phyloP scores from a whole-genome alignment of 2,329 filamentous ascomycete species.

The Mycogone perniciosa region DNA sequence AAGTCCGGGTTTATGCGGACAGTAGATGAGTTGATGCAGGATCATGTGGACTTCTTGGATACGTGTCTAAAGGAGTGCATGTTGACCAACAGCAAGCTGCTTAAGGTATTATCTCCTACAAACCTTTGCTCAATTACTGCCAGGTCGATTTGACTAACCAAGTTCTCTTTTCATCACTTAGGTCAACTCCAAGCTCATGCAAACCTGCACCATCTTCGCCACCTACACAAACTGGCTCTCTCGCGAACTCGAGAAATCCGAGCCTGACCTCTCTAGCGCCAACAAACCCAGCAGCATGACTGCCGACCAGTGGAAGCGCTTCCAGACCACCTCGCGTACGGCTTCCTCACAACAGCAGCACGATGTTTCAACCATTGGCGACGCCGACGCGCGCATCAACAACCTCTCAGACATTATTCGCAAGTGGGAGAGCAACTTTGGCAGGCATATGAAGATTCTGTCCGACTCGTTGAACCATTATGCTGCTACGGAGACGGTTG shows the following conservation, averaged over 20 bases:
- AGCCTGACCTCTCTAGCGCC: conserved; percentile 65
- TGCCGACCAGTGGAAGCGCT: conserved; percentile 53
- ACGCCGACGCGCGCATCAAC: conserved; percentile 49
- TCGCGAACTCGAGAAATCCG: conserved; percentile 74
- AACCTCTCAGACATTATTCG: conserved; percentile 82
- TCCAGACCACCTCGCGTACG: conserved; percentile 44
- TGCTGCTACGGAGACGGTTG: conserved; percentile 93
- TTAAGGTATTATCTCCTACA: conserved; percentile 59
- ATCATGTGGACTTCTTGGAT: conserved; percentile 96
- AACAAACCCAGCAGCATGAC: conserved; percentile 56
- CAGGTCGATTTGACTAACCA: neutral
- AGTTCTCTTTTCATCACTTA: conserved; percentile 29
- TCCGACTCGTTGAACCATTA: conserved; percentile 96
- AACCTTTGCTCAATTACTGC: neutral
- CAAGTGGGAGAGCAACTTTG: conserved; percentile 92
- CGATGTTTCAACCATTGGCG: conserved; percentile 31
- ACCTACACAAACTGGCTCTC: conserved; percentile 83
- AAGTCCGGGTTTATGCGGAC: conserved; percentile 51
- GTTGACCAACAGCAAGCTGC: conserved; percentile 91
- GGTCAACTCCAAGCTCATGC: conserved; percentile 97
- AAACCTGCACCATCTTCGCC: conserved; percentile 90
- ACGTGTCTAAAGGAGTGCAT: conserved; percentile 98
- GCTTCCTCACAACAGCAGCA: conserved; percentile 26
- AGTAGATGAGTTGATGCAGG: conserved; percentile 97
- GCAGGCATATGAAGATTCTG: conserved; percentile 83